phyloP scores from a whole-genome alignment of 2,329 filamentous ascomycete genomes.

The Sarocladiaceae sp. region DNA sequence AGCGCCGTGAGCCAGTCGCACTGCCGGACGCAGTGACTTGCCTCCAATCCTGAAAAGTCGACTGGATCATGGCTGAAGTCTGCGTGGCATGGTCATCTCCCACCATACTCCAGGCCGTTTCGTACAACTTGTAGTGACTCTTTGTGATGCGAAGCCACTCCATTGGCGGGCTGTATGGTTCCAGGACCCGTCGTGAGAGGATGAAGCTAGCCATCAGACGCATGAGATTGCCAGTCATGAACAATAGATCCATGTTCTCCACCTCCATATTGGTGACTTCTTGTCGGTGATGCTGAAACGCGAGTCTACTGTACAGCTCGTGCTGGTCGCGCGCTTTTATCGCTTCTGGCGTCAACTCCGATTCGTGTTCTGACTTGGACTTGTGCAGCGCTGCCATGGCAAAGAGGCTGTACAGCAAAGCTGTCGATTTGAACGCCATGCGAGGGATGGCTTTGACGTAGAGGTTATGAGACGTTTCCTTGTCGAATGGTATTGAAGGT shows the following conservation, averaged over 20 bases:
- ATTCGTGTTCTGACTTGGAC: not conserved
- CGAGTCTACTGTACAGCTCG: conserved; percentile 4
- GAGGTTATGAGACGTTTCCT: not conserved
- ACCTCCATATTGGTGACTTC: not conserved
- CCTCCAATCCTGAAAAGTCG: not conserved
- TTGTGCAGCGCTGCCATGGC: conserved; percentile 5
- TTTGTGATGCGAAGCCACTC: conserved; percentile 10
- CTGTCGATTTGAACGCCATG: conserved; percentile 7
- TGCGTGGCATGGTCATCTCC: conserved; percentile 4
- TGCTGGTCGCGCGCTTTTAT: not conserved
- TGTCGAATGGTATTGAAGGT: conserved; percentile 10
- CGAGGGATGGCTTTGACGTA: conserved; percentile 10
- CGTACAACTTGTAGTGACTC: conserved; percentile 5
- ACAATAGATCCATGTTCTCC: not conserved
- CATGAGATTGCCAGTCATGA: conserved; percentile 10
- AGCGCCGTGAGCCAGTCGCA: not conserved
- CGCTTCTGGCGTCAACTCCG: not conserved
- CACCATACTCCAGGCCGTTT: not conserved
- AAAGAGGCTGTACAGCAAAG: conserved; percentile 6
- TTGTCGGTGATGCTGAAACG: conserved; percentile 1
- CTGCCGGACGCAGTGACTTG: not conserved
- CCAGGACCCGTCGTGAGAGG: conserved; percentile 1
- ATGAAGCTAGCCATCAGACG: conserved; percentile 4
- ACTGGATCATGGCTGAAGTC: not conserved
- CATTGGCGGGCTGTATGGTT: conserved; percentile 6